Evolutionary conservation across 257 asterid genomes (phyloP), one percentile per base, ranked within the genome.

Genomic region (Anisodus acutangulus): DNA sequence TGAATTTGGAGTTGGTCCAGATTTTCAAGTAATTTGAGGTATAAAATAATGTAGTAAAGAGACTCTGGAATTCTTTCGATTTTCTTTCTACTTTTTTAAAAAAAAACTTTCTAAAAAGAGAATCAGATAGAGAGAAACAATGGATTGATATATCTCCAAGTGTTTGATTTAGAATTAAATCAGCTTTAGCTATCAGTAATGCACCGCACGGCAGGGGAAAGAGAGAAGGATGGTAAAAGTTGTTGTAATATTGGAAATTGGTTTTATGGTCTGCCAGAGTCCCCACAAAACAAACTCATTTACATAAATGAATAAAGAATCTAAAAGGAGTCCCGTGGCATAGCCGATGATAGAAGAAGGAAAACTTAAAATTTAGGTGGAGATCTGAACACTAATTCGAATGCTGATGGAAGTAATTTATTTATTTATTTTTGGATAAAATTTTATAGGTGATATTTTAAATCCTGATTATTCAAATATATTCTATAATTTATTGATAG

Each of bases 191-290:
- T 39, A 63, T 78, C 49, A 83, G 60, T 49, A 47, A 71, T 51
- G 60, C 47, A 70, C 70, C 60, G 62, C 66, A 71, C 69, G 85
- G 79, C 85, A 11, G 47, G 39, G 43, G 39, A 59, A 53, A 9
- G 6, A 10, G 17, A 31, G 17, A 64, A 49, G 0, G 22, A 37
- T 53, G 51, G 66, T 51, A 79, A 82, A 53, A 59, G 19, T 47
- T 19, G 19, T 43, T 39, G 17, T 16, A 72, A 83, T 22, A 22
- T 22, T 72, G n/a, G 82, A 79, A 26, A 22, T 22, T n/a, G 58
- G 19, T 60, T 8, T 35, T 16, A 22, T 66, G 68, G 85, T 35
- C 2, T 10, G 13, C 26, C 41, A 31, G 1, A 63, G 5, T 16
- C 26, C 22, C 45, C 54, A 37, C 53, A 26, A 55, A 83, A 37